A percentile compares a stretch with the other conserved stretches of the same genome.
phyloP scores from a whole-genome alignment of 2,329 filamentous ascomycete species.

The Cadophora luteo-olivacea region DNA sequence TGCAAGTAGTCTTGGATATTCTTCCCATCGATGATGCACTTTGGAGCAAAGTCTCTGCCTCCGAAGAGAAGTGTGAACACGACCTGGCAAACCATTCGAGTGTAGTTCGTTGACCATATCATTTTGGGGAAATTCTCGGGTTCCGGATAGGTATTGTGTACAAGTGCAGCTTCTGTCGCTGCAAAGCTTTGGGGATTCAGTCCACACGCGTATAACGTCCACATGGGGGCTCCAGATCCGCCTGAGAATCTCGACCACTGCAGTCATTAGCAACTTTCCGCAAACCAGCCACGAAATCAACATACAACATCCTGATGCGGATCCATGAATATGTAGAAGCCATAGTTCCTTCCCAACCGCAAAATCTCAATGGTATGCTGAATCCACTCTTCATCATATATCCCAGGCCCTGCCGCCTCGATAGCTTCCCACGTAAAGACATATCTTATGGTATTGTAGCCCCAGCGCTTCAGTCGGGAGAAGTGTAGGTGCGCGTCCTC shows the following conservation, averaged over 20 bases:
- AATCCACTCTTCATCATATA: slow-evolving; percentile 94
- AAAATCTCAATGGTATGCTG: slow-evolving; percentile 87
- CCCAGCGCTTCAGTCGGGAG: slow-evolving; percentile 81
- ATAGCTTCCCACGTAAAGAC: slow-evolving; percentile 99
- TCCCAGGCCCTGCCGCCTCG: slow-evolving; percentile 87
- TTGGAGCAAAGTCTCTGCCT: slow-evolving; percentile 90
- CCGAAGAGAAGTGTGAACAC: slow-evolving; percentile 96
- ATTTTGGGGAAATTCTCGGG: slow-evolving; percentile 93
- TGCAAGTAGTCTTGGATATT: slow-evolving; percentile 98
- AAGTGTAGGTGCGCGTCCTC: slow-evolving; percentile 89
- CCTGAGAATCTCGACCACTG: slow-evolving; percentile 92
- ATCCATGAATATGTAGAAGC: slow-evolving; percentile 98
- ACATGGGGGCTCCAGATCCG: slow-evolving; percentile 94
- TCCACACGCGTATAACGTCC: slow-evolving; percentile 95
- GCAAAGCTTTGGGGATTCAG: slow-evolving; percentile 86
- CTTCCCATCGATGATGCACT: slow-evolving; percentile 90
- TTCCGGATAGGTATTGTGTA: slow-evolving; percentile 91
- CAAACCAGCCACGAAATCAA: slow-evolving; percentile 36
- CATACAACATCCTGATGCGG: slow-evolving; percentile 95
- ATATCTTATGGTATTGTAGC: slow-evolving; percentile 96
- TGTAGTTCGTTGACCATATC: slow-evolving; percentile 99
- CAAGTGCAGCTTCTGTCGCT: slow-evolving; percentile 87
- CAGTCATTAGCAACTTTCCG: slow-evolving; percentile 40
- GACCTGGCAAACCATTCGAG: slow-evolving; percentile 81
- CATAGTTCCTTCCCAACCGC: slow-evolving; percentile 84